Base-by-base conservation (phyloP, 805 yeast species). In the Candida verbasci region DNA sequence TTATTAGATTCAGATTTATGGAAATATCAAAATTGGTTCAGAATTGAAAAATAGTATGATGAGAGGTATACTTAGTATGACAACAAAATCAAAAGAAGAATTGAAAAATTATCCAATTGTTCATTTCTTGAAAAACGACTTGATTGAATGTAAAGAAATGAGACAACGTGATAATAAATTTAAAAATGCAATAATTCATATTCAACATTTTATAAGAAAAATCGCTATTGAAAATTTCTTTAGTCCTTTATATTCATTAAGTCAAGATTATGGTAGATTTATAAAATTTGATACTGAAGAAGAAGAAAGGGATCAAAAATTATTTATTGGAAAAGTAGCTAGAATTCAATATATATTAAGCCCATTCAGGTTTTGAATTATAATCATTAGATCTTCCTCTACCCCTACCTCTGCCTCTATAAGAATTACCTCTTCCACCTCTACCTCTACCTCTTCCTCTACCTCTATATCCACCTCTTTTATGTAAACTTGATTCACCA, bases 401-500 rank as follows among this genome's bases (percentile, higher is more conserved):
- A 23, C 50, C 48, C 30, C 49, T 39, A n/a, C 40, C 40, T 17
- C 41, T 31, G 15, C 50, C 48, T 31, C 48, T 39, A 17, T 51
- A n/a, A n/a, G n/a, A 47, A 34, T 46, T 39, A 14, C 56, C 54
- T 38, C 53, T 41, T n/a, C n/a, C n/a, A 6, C 52, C 43, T n/a
- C 44, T 37, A 10, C 50, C 45, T 29, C 54, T 39, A 7, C 52
- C 50, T 36, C 56, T 43, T 26, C 81, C 69, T 28, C 79, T 68
- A n/a, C 78, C 59, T 10, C 78, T 68, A 21, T 76, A 64, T 15
- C 78, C 68, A 25, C 62, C 45, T 11, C 74, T 68, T 32, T 72
- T 52, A 38, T 65, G 61, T 30, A 72, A 70, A 15, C 79, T 70
- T 6, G 80, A 61, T 60, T 84, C 83, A 16, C 96, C 95, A 60